Evolutionary conservation across 179 eudicot genomes (phyloP).

Genomic region (Silene coronaria): DNA sequence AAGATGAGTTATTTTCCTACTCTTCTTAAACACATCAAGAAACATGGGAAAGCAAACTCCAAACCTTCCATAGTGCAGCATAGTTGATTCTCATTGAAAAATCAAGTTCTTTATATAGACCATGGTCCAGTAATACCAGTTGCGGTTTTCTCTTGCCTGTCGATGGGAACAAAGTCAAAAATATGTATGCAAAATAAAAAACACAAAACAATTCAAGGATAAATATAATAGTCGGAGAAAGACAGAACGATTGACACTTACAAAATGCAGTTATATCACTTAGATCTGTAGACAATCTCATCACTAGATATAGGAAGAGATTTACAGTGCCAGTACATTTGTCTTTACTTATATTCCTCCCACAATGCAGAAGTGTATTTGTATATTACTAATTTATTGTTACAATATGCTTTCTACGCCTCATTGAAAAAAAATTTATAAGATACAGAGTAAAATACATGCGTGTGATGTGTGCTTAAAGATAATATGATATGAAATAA

Average conservation of each 20-base stretch:
- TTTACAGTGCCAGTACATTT: no score
- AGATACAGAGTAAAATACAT: neutral
- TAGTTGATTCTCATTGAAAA: slow-evolving; percentile 62
- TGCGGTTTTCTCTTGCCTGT: slow-evolving; percentile 85
- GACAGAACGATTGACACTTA: neutral
- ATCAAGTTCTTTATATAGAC: slow-evolving; percentile 91
- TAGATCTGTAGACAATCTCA: neutral
- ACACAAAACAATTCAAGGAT: neutral
- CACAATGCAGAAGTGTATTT: neutral
- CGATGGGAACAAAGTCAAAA: slow-evolving; percentile 10
- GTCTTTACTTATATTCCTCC: neutral
- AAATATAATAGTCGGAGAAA: neutral
- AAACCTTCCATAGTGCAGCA: slow-evolving; percentile 95
- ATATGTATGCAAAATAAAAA: neutral
- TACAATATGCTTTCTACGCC: neutral
- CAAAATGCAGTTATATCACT: neutral
- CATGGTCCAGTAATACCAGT: slow-evolving; percentile 89
- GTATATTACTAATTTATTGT: neutral
- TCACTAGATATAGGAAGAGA: neutral
- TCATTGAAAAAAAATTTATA: neutral
- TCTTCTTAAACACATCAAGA: neutral
- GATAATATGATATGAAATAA: neutral
- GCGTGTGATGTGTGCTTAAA: neutral
- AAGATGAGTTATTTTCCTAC: neutral
- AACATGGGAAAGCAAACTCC: slow-evolving; percentile 9